Conservation (phyloP, 225 moss, liverwort and hornwort species). For the Sphagnum tenellum region DNA sequence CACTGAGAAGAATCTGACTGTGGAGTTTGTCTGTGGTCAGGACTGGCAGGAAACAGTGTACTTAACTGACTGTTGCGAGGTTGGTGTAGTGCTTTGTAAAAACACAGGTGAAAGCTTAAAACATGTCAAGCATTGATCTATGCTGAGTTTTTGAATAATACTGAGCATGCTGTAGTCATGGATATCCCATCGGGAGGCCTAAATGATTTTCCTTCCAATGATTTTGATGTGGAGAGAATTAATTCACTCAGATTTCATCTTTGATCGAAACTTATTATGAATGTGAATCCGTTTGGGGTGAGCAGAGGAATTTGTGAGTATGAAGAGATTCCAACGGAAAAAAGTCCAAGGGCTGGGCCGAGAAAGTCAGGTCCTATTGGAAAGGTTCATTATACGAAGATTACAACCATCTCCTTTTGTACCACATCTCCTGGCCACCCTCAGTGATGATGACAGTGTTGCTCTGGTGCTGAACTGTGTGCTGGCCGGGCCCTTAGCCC, state of each 20-base stretch:
- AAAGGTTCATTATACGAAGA: conserved; percentile 2
- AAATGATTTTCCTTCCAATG: no score
- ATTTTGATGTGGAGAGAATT: no score
- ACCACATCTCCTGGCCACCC: conserved; percentile 8
- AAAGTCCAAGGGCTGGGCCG: conserved; percentile 6
- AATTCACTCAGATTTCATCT: no score
- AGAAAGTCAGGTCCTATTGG: conserved; percentile 6
- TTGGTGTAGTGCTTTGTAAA: conserved; percentile 8
- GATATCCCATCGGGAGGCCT: no score
- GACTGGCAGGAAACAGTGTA: conserved; percentile 11
- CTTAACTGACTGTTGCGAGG: conserved; percentile 7
- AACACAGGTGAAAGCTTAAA: conserved; percentile 1
- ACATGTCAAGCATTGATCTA: neutral
- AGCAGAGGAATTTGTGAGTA: conserved; percentile 8
- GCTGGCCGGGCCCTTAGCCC: conserved; percentile 7
- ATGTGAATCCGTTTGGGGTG: neutral
- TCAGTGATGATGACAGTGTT: conserved; percentile 5
- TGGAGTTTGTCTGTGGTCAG: neutral
- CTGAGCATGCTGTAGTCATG: neutral
- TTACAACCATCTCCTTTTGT: conserved; percentile 7
- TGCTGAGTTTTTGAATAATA: neutral
- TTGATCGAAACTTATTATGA: no score
- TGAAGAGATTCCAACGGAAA: conserved; percentile 10
- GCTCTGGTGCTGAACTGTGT: conserved; percentile 7
- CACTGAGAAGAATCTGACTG: no score